phyloP scores from a whole-genome alignment of 228 moss, liverwort and hornwort species.

The Sphagnum fallax region DNA sequence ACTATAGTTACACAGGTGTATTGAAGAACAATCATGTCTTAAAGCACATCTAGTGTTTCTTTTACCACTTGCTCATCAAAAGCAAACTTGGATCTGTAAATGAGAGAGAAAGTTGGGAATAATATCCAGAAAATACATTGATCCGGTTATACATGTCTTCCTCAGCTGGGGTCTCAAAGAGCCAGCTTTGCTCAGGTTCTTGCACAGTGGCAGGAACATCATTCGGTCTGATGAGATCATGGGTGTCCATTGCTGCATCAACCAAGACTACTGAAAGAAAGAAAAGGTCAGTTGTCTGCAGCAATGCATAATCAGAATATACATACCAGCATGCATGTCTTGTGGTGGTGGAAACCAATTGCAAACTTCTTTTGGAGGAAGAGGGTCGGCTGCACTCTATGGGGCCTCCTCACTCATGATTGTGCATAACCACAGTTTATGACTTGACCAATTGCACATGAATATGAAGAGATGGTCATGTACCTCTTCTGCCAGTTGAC shows the following conservation, averaged over 20 bases:
- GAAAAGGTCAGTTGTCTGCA: not conserved
- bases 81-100: too few species aligned
- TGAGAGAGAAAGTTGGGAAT: too few species aligned
- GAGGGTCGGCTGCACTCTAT: too few species aligned
- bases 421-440: too few species aligned
- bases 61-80: too few species aligned
- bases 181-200: slow-evolving; percentile 8
- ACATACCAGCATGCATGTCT: too few species aligned
- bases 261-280: slow-evolving; percentile 11
- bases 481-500: not conserved
- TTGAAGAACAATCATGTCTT: not conserved
- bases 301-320: too few species aligned
- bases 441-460: too few species aligned
- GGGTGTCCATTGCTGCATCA: slow-evolving; percentile 15
- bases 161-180: slow-evolving; percentile 19
- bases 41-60: not conserved
- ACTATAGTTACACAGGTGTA: not conserved
- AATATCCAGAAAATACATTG: slow-evolving; percentile 3
- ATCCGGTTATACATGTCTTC: slow-evolving; percentile 12
- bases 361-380: too few species aligned
- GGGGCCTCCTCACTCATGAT: too few species aligned
- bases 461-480: not conserved
- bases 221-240: slow-evolving; percentile 7
- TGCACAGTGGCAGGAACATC: not conserved
- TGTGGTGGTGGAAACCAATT: too few species aligned